phyloP scores from a whole-genome alignment of 768 basidiomycete species.

The Lactarius indigo region DNA sequence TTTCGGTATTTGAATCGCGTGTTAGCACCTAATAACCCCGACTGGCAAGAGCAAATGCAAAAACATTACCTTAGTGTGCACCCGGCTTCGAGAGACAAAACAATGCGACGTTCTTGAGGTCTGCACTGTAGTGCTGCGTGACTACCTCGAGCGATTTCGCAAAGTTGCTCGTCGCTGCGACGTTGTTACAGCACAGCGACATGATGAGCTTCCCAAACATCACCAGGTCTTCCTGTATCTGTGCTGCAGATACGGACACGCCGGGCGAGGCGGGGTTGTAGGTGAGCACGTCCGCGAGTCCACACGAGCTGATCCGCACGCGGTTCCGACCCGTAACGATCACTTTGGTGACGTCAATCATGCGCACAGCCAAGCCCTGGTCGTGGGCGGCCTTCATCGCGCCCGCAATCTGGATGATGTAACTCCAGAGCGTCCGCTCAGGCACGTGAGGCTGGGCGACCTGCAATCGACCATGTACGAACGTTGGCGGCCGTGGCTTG shows the following conservation, averaged over 20 bases:
- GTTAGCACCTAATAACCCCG: not conserved
- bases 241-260: constrained; percentile 35
- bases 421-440: constrained; percentile 88
- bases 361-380: constrained; percentile 71
- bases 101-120: constrained; percentile 76
- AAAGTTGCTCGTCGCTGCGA: constrained; percentile 55
- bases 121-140: constrained; percentile 67
- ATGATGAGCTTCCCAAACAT: constrained; percentile 86
- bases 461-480: constrained; percentile 36
- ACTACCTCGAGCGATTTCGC: constrained; percentile 74
- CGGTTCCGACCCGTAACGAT: constrained; percentile 87
- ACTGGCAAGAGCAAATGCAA: constrained; percentile 11
- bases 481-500: constrained; percentile 46
- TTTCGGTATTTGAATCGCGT: constrained; percentile 31
- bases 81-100: constrained; percentile 73
- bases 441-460: constrained; percentile 44
- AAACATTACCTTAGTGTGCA: constrained; percentile 54
- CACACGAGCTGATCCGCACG: constrained; percentile 82
- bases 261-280: constrained; percentile 48
- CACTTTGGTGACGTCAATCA: constrained; percentile 84
- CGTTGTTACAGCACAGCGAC: constrained; percentile 68
- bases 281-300: constrained; percentile 80
- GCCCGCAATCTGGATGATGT: constrained; percentile 83
- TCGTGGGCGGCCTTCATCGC: constrained; percentile 87
- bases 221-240: constrained; percentile 81